A percentile compares a stretch with the other conserved stretches of the same genome.
Evolutionary conservation across 768 basidiomycete genomes (phyloP).

Genomic region (Suillus brevipes): DNA sequence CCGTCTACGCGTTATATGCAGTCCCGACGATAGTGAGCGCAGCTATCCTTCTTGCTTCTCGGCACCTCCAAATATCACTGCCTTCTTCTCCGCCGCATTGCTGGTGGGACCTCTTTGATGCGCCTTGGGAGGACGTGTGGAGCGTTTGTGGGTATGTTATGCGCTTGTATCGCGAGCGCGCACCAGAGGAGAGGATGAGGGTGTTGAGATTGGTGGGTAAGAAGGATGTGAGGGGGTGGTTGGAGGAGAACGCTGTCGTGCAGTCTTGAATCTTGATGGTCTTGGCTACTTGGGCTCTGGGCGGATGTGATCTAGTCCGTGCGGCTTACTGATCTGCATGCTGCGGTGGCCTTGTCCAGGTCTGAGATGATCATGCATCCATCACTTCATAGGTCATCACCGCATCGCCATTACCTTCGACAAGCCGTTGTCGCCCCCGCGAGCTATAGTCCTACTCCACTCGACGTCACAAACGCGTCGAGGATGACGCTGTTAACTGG

Average conservation of each 20-base stretch:
- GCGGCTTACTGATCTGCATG: not conserved
- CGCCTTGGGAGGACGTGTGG: constrained; percentile 86
- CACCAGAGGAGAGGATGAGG: constrained; percentile 44
- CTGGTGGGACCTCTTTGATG: constrained; percentile 97
- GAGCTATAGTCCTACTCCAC: not conserved
- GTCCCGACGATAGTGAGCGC: constrained; percentile 89
- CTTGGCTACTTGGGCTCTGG: not conserved
- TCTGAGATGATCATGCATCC: not conserved
- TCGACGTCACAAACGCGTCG: not conserved
- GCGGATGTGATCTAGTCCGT: not conserved
- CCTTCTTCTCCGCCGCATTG: constrained; percentile 68
- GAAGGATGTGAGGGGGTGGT: constrained; percentile 79
- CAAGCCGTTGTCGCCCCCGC: not conserved
- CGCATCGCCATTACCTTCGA: not conserved
- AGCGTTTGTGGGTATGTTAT: constrained; percentile 81
- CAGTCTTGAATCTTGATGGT: not conserved
- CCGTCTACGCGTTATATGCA: constrained; percentile 87
- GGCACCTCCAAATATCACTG: constrained; percentile 70
- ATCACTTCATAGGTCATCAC: not conserved
- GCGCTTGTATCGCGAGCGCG: constrained; percentile 69
- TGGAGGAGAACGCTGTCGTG: constrained; percentile 51
- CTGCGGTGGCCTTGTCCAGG: not conserved
- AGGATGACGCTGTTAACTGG: not conserved
- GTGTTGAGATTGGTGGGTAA: constrained; percentile 64
- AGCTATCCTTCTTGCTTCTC: constrained; percentile 78